Evolutionary conservation across 306 rosid genomes (phyloP).

Genomic region (Quercus dentata): DNA sequence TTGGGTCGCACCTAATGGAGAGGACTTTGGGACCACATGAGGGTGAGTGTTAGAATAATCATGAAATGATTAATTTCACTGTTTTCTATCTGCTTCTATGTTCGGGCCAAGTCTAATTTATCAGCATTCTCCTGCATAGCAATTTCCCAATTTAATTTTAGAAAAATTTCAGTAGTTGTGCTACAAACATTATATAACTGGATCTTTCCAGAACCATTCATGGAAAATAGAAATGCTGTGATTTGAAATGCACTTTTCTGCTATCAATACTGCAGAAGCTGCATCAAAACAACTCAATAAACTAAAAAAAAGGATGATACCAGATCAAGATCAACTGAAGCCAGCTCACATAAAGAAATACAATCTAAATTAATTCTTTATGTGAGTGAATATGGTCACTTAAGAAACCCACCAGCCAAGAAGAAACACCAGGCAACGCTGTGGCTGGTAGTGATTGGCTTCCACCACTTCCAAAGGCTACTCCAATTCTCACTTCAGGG

Average conservation of each 20-base stretch:
- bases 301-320: not conserved
- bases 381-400: not conserved
- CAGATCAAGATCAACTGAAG: not conserved
- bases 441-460: conserved; percentile 97
- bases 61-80: too few species aligned
- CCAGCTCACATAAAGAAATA: not conserved
- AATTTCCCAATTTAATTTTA: too few species aligned
- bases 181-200: not conserved
- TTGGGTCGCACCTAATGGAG: too few species aligned
- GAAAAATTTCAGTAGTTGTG: not conserved
- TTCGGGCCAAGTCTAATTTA: too few species aligned
- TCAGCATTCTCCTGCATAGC: too few species aligned
- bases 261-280: not conserved
- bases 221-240: not conserved
- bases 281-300: not conserved
- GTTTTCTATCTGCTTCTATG: too few species aligned
- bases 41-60: too few species aligned
- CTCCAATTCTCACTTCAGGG: conserved; percentile 91
- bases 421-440: conserved; percentile 88
- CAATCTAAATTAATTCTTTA: conserved; percentile 6
- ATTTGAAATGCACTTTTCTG: not conserved
- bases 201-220: not conserved
- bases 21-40: too few species aligned
- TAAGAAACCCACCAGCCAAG: conserved; percentile 74
- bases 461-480: conserved; percentile 98